Base-by-base conservation (phyloP, 495 filamentous ascomycete genomes). In the Podospora pseudocomata region DNA sequence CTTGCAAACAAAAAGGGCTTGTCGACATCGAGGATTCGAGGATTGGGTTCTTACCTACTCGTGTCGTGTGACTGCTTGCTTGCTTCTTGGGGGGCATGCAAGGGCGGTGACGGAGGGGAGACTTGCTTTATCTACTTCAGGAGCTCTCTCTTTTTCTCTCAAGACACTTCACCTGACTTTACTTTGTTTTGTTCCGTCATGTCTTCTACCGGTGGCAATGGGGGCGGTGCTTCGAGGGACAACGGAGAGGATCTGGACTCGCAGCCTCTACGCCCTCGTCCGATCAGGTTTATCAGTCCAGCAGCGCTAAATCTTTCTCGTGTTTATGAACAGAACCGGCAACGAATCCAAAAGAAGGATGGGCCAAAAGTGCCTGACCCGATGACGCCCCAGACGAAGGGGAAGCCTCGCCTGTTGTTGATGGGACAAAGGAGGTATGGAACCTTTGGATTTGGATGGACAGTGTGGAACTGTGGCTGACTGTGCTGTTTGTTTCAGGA, bases 341-440 rank as follows among this genome's bases (percentile, higher is more conserved):
- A 78, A 67, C 77, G 80, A 68, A 76, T 81, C 68, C 76, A 81
- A 64, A 81, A 78, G 62, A 80, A 77, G 26, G 73, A 77, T 76
- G 77, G 73, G 16, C 70, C 70, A 57, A 84, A 80, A 61, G 74
- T 72, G 65, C 71, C 68, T 34, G 83, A 83, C 56, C 77, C 78
- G 18, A 75, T 77, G 32, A 76, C 80, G 60, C 75, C 76, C 59
- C 76, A 79, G 44, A 73, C 77, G 2, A 86, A 85, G 71, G 85
- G 84, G 27, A 96, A 96, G 78, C 95, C 95, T 53, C 87, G 94
- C 70, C 83, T 99, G 30, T 83, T 99, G 65, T 80, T 99, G 65
- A 98, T 99, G 95, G 95, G 95, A 1, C 91, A 97, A 80, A 89
- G 92, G 79, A 89, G 94, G 96, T 97, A 83, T 71, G 83, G 72